Evolutionary conservation across 108 stramenopile genomes (phyloP), one percentile per base, ranked within the genome.

Genomic region (Parmales sp.): DNA sequence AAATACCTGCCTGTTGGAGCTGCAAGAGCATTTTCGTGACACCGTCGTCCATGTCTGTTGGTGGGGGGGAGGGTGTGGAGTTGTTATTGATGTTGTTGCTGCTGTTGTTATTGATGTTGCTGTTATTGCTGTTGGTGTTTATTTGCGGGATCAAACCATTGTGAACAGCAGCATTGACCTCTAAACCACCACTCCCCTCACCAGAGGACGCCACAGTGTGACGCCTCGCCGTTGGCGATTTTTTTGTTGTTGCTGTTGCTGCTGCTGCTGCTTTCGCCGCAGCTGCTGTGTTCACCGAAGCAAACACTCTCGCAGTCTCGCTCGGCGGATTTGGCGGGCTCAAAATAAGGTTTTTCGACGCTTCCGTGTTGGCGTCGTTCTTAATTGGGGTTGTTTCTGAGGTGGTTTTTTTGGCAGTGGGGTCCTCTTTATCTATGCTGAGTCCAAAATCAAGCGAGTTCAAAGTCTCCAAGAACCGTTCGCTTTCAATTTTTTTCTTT

Each of bases 1-100:
- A 60, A 13, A 60, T 60, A 3, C 54, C 54, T 3, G 54, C 54
- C 54, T 60, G 54, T 16, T 25, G 29, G 31, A 60, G 29, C 16
- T 60, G 54, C 3, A 60, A 13, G 25, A 60, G 54, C 54, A 60
- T 60, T 13, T 60, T 31, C 54, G 29, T 60, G 4, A 60, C 54
- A 6, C 36, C 54, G 3, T 60, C 54, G 7, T 9, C 11, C 3
- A 11, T 28, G 18, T 31, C 54, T 11, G 54, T 11, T 4, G 5
- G 49, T 6, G 5, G 11, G 5, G 54, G 36, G 7, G 54, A 31
- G 31, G 6, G 23, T 20, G 6, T 23, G 6, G 49, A 6, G n/a
- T 50, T 22, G 49, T 50, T 50, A 23, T 22, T 50, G 49, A 19
- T 22, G 20, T 50, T 23, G 49, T 50, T 50, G n/a, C 5, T 50